Evolutionary conservation across 2,329 filamentous ascomycete genomes (phyloP).

Genomic region (Diaporthe longicolla): DNA sequence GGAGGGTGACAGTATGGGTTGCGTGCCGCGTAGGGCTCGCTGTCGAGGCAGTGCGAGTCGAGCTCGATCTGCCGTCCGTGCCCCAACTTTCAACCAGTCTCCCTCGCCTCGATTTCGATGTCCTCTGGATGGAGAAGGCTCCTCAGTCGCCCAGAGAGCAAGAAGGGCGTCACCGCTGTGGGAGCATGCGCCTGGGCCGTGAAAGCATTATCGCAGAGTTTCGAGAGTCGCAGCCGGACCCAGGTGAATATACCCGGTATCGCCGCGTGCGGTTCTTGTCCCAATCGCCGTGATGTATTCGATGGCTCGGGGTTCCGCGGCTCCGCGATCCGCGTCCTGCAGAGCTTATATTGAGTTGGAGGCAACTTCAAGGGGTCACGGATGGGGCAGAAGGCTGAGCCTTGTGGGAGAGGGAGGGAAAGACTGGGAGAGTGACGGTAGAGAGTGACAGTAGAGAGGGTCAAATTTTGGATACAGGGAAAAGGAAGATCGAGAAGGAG

Average conservation of each 20-base stretch:
- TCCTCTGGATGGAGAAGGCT: not conserved
- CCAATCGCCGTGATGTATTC: conserved; percentile 18
- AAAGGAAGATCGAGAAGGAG: not conserved
- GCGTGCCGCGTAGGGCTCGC: conserved; percentile 1
- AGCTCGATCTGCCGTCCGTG: not conserved
- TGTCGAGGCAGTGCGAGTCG: not conserved
- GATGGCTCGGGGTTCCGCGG: not conserved
- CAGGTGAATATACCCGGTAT: not conserved
- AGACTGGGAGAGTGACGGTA: not conserved
- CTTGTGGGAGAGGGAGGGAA: not conserved
- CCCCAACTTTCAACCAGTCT: not conserved
- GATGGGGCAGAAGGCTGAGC: not conserved
- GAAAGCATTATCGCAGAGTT: conserved; percentile 29
- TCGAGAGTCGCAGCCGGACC: not conserved
- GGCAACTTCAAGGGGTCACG: not conserved
- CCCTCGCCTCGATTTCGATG: not conserved
- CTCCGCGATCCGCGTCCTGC: not conserved
- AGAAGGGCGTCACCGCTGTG: conserved; percentile 8
- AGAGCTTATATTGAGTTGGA: not conserved
- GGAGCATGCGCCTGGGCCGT: conserved; percentile 29
- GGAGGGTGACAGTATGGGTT: not conserved
- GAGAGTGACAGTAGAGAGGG: not conserved
- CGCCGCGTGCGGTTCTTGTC: not conserved
- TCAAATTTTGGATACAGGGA: not conserved
- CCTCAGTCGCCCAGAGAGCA: not conserved